Percentiles rank a stretch among this genome's conserved stretches.
phyloP scores from a whole-genome alignment of 441 rosid species.

The Adansonia madagascariensis region DNA sequence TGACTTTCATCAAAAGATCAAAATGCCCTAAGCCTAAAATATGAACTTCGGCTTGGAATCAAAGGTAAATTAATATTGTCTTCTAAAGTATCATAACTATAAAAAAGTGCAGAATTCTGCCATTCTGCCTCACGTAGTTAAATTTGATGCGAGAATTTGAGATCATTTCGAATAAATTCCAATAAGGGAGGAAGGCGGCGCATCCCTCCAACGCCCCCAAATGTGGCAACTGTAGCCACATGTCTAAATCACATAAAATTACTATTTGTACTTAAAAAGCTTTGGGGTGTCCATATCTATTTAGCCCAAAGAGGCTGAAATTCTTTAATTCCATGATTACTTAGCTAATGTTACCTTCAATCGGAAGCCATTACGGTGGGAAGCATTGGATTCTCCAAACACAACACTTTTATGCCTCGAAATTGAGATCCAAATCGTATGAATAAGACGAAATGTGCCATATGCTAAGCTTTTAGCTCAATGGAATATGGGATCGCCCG shows the following conservation, averaged over 20 bases:
- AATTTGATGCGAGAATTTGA: background rate
- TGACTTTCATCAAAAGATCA: background rate
- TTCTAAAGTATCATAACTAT: background rate
- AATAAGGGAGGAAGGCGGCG: conserved; percentile 28
- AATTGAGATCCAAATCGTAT: conserved; percentile 40
- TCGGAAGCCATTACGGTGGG: conserved; percentile 35
- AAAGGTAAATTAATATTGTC: background rate
- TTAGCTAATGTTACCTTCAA: conserved; percentile 32
- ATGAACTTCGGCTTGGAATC: background rate
- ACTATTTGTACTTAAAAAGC: conserved; percentile 10
- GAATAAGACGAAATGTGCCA: conserved; percentile 53
- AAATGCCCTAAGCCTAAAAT: background rate
- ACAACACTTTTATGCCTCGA: conserved; percentile 25
- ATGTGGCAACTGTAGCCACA: conserved; percentile 6
- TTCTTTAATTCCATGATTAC: conserved; percentile 20
- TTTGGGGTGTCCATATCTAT: conserved; percentile 29
- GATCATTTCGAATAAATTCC: background rate
- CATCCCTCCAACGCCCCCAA: background rate
- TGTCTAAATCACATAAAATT: conserved; percentile 16
- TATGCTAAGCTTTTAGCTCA: conserved; percentile 38
- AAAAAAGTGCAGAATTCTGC: background rate
- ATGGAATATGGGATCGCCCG: conserved; percentile 25
- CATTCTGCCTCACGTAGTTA: background rate
- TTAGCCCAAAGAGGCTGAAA: conserved; percentile 2
- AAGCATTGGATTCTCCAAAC: conserved; percentile 59